Evolutionary conservation across 2,329 filamentous ascomycete genomes (phyloP).

Genomic region (Microcyclosporella mali): DNA sequence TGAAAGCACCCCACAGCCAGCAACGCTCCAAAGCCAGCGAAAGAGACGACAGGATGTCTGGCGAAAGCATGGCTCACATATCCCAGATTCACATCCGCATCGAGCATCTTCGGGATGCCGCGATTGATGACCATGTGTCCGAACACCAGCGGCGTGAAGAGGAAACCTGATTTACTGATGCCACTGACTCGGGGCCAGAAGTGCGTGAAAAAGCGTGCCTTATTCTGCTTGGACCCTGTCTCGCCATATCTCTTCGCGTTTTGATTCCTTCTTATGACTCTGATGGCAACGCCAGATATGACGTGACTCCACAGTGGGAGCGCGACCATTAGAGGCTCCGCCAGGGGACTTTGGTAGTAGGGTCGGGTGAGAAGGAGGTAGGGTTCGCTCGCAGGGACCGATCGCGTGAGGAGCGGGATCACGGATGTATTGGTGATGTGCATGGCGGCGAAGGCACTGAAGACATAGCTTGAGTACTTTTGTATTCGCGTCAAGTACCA

Average conservation of each 20-base stretch:
- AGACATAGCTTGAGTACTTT: constrained; percentile 82
- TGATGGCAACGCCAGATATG: constrained; percentile 67
- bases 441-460: constrained; percentile 66
- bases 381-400: constrained; percentile 68
- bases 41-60: constrained; percentile 60
- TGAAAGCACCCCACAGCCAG: constrained; percentile 66
- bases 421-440: constrained; percentile 78
- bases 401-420: constrained; percentile 67
- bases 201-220: constrained; percentile 25
- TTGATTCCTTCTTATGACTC: constrained; percentile 66
- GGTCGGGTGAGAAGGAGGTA: constrained; percentile 88
- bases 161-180: constrained; percentile 67
- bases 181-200: constrained; percentile 66
- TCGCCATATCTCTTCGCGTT: constrained; percentile 71
- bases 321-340: constrained; percentile 73
- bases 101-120: constrained; percentile 60
- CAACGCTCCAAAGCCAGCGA: constrained; percentile 62
- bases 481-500: constrained; percentile 76
- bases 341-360: constrained; percentile 77
- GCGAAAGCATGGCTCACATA: constrained; percentile 84
- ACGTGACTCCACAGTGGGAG: constrained; percentile 71
- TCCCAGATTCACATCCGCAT: constrained; percentile 74
- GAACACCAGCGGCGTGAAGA: constrained; percentile 57
- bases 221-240: constrained; percentile 46
- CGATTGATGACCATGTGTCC: constrained; percentile 74